Evolutionary conservation across 108 stramenopile species (phyloP), one percentile per base, ranked within the genome.

Genomic region (Fistulifera solaris): DNA sequence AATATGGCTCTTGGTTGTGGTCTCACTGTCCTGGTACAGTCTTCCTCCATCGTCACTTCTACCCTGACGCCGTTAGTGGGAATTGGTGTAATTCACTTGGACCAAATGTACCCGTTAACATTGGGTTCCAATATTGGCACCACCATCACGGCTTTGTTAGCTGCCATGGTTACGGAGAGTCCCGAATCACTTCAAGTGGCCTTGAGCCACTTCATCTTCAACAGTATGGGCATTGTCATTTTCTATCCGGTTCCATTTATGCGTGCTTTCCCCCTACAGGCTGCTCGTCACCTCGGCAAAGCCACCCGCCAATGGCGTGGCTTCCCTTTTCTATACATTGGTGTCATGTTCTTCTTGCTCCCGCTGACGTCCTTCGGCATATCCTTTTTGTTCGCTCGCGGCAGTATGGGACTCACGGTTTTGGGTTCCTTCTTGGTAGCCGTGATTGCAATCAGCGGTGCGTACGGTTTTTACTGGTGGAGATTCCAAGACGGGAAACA

Each of bases 221-320:
- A 87, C 74, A 53, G 82, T 28, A 44, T 57, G 11, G 55, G 62
- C 41, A 83, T 85, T 52, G 19, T 83, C 41, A 74, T 89, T 19
- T 90, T 80, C 72, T 90, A 86, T 62, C 85, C 89, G 21, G 22
- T 90, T 48, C 85, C 89, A 22, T 70, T 73, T 52, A 82, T 90
- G 77, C 77, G 89, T 24, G 27, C 49, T 2, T 54, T 90, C 45
- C 85, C 89, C 1, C 57, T 90, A 17, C 49, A 56, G 22, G 71
- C 66, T 28, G 85, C 85, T n/a, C 67, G 76, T 15, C 49, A 50
- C 1, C 67, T 90, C 24, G 89, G 89, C 13, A 58, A 66, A 27
- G 64, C 62, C 15, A 83, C 87, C 5, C 65, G 77, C 4, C 27
- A 69, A 17, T 81, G 67, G 48, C 66, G 63, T 15, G 50, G 50